Evolutionary conservation across 1,284 basidiomycete species (phyloP).

Genomic region (Papiliotrema terrestris): DNA sequence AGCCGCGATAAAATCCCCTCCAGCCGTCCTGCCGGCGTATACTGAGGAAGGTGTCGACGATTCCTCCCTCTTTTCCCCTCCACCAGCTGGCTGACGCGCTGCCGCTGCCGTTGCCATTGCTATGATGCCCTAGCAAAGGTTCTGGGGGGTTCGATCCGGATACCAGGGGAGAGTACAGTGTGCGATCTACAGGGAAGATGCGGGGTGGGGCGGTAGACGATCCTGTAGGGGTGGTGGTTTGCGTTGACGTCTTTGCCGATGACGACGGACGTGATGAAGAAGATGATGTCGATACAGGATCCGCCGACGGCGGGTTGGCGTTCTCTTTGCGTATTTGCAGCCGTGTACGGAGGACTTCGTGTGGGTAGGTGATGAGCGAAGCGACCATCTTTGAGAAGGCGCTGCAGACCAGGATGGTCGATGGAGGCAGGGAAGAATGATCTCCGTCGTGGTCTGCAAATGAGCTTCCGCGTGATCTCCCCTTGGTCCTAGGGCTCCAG

Average conservation of each 20-base stretch:
- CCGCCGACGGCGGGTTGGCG: background rate
- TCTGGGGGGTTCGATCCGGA: conserved; percentile 26
- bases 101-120: background rate
- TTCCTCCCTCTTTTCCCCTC: conserved; percentile 49
- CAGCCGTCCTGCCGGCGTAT: conserved; percentile 79
- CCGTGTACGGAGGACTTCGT: conserved; percentile 89
- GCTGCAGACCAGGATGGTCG: conserved; percentile 77
- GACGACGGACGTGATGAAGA: background rate
- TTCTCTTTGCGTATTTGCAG: conserved; percentile 68
- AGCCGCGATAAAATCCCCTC: conserved; percentile 79
- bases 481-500: background rate
- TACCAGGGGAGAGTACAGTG: conserved; percentile 26
- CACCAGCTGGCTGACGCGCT: conserved; percentile 2
- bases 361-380: conserved; percentile 88
- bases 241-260: background rate
- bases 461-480: background rate
- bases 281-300: background rate
- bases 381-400: conserved; percentile 90
- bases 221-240: conserved; percentile 1
- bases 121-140: background rate
- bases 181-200: conserved; percentile 1
- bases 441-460: conserved; percentile 37
- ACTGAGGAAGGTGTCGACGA: conserved; percentile 67
- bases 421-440: conserved; percentile 58
- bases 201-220: conserved; percentile 1